A percentile compares a stretch with the other conserved stretches of the same genome.
Evolutionary conservation across 805 yeast species (phyloP).

Genomic region (Tetrapisispora phaffii): DNA sequence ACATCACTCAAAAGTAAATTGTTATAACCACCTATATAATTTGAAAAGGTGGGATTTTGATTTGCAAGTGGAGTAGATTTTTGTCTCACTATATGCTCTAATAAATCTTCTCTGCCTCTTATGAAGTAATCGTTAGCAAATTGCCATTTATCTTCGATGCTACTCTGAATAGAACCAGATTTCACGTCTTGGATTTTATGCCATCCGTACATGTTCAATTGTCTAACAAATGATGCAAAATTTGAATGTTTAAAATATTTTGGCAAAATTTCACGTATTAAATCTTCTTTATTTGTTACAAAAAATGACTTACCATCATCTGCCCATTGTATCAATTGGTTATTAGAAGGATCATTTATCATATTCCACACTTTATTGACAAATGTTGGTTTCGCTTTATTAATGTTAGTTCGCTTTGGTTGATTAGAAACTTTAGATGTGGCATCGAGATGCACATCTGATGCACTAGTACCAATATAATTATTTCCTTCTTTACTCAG

Average conservation of each 20-base stretch:
- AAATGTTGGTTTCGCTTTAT: constrained; percentile 71
- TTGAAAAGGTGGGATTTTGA: neutral
- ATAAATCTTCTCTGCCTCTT: constrained; percentile 68
- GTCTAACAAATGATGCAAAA: constrained; percentile 92
- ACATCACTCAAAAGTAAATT: neutral
- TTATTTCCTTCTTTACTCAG: neutral
- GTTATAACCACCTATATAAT: constrained; percentile 1
- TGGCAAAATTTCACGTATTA: constrained; percentile 78
- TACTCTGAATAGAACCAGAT: constrained; percentile 54
- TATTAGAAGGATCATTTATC: constrained; percentile 74
- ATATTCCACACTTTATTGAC: constrained; percentile 90
- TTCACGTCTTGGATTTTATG: constrained; percentile 92
- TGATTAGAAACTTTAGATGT: neutral
- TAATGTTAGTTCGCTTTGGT: constrained; percentile 5
- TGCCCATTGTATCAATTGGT: constrained; percentile 71
- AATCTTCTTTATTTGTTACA: constrained; percentile 70
- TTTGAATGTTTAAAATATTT: constrained; percentile 91
- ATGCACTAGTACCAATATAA: neutral
- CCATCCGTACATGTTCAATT: constrained; percentile 98
- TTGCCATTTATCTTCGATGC: constrained; percentile 75
- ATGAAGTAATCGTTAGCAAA: constrained; percentile 76
- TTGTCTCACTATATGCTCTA: constrained; percentile 80
- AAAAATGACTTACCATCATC: constrained; percentile 78
- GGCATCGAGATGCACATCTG: neutral
- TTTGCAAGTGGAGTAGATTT: constrained; percentile 18